These are phyloP conservation scores for Asclepias syriaca DNA, from an alignment of 257 asterid species.

Conservation along the genomic window DNA sequence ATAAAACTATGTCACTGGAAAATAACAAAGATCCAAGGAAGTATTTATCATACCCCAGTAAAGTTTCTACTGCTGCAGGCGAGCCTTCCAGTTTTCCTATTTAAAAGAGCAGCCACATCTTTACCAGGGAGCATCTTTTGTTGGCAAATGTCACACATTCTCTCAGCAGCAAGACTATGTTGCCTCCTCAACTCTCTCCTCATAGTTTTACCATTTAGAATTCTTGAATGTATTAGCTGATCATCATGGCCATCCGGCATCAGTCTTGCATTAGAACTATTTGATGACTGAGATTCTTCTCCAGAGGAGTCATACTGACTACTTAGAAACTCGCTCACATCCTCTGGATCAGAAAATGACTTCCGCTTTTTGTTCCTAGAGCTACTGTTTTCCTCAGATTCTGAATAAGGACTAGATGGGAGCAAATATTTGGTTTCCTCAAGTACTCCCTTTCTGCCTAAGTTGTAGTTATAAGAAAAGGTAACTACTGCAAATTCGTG, in stretches of 20 bases:
- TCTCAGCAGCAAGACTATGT: conserved; percentile 62
- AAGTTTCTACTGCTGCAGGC: conserved; percentile 86
- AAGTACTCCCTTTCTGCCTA: conserved; percentile 63
- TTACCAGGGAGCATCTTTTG: conserved; percentile 78
- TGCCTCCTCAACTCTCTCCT: conserved; percentile 71
- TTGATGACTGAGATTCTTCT: conserved; percentile 68
- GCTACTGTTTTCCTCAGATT: conserved; percentile 41
- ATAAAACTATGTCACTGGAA: neutral
- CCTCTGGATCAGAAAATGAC: conserved; percentile 84
- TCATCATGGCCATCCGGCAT: conserved; percentile 58
- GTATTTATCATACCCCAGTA: conserved; percentile 58
- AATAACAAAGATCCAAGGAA: neutral
- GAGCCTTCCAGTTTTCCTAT: conserved; percentile 73
- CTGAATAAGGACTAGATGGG: conserved; percentile 55
- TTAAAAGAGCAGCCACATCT: conserved; percentile 83
- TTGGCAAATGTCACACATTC: conserved; percentile 82
- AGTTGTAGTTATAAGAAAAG: conserved; percentile 59
- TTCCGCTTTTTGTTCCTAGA: conserved; percentile 53
- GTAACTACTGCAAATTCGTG: conserved; percentile 78
- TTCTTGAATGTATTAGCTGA: conserved; percentile 53
- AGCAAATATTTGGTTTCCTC: conserved; percentile 53
- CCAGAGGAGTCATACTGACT: conserved; percentile 66
- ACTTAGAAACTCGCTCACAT: conserved; percentile 39
- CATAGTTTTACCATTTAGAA: conserved; percentile 58
- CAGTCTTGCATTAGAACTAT: conserved; percentile 31